A percentile compares a stretch with the other conserved stretches of the same genome.
These are phyloP conservation scores for Gnetum montanum DNA, from an alignment of 75 land plant species.

Conservation along the genomic window DNA sequence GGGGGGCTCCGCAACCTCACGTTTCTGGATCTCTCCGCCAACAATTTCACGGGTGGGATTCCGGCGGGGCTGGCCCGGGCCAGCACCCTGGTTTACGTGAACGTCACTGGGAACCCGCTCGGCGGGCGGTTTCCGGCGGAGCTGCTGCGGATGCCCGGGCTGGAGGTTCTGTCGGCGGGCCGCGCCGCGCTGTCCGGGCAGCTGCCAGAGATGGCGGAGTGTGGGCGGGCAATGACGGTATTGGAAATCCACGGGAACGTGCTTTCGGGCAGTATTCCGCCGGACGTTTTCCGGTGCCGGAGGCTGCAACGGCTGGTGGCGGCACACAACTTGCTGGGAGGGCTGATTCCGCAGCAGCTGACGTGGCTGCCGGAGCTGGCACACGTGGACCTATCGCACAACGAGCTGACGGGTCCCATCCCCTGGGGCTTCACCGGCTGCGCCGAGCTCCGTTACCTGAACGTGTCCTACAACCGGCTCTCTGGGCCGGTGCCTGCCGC, in stretches of 20 bases:
- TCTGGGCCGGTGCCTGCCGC: conserved; percentile 51
- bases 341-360: conserved; percentile 33
- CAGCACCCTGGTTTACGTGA: conserved; percentile 18
- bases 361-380: conserved; percentile 19
- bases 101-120: conserved; percentile 35
- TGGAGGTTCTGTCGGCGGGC: conserved; percentile 36
- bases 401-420: conserved; percentile 30
- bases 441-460: conserved; percentile 25
- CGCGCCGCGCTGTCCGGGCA: conserved; percentile 45
- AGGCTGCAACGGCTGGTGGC: conserved; percentile 21
- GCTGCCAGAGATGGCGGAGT: conserved; percentile 32
- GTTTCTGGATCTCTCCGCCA: conserved; percentile 56
- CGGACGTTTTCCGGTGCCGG: conserved; percentile 24
- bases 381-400: conserved; percentile 45
- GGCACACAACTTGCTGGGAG: conserved; percentile 25
- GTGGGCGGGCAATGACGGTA: conserved; percentile 13
- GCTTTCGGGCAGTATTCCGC: conserved; percentile 36
- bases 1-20: conserved; percentile 30
- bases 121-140: conserved; percentile 36
- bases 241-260: conserved; percentile 40
- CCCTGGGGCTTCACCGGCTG: conserved; percentile 39
- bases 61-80: conserved; percentile 14
- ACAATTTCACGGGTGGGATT: conserved; percentile 46
- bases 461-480: conserved; percentile 64
- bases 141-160: conserved; percentile 27